Conservation (phyloP, 768 basidiomycete genomes). For the Leccinum boreale region DNA sequence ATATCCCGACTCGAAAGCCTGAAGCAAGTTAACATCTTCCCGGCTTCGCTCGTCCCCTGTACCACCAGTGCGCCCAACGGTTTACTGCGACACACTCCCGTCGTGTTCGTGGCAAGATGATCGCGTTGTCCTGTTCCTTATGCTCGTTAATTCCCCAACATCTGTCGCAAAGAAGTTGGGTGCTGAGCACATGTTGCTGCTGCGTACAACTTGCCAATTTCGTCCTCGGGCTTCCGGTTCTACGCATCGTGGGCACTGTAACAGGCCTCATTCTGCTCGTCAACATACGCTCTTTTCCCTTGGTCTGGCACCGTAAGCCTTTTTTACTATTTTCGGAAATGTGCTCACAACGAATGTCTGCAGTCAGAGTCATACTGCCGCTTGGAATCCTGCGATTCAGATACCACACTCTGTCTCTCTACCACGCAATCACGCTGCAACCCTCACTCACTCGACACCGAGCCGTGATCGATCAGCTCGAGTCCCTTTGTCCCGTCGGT, state of each 20-base stretch:
- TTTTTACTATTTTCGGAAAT: not conserved
- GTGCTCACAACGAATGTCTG: not conserved
- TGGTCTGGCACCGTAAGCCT: constrained; percentile 15
- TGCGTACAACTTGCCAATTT: not conserved
- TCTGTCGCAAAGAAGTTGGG: not conserved
- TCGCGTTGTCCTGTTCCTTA: not conserved
- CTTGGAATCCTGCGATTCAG: constrained; percentile 10
- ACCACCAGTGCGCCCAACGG: not conserved
- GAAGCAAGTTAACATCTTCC: not conserved
- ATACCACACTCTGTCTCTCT: constrained; percentile 5
- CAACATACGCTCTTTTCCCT: constrained; percentile 11
- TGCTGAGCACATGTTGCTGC: not conserved
- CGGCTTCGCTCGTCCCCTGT: too few relatives aligned
- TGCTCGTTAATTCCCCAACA: constrained; percentile 3
- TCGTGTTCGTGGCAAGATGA: not conserved
- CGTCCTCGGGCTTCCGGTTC: not conserved
- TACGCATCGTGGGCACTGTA: not conserved
- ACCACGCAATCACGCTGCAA: constrained; percentile 6
- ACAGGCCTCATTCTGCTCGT: constrained; percentile 8
- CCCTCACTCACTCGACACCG: constrained; percentile 10
- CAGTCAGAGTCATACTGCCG: constrained; percentile 11
- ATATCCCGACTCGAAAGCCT: not conserved
- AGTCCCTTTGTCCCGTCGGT: constrained; percentile 14
- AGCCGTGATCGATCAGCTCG: constrained; percentile 8
- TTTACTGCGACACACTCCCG: not conserved